phyloP scores from a whole-genome alignment of 768 basidiomycete genomes.

The Tylopilus plumbeoviolaceoides region DNA sequence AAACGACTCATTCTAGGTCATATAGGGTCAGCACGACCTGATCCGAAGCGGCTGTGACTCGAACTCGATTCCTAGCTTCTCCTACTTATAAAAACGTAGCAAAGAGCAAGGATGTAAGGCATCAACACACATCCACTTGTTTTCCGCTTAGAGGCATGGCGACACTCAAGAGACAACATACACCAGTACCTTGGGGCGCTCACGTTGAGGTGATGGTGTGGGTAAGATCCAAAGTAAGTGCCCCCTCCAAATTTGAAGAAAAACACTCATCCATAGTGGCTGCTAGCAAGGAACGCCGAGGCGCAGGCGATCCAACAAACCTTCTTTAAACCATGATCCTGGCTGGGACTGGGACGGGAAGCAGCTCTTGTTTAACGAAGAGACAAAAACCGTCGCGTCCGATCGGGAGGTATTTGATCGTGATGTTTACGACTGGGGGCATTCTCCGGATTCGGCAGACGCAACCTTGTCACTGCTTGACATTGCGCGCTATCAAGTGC shows the following conservation, averaged over 20 bases:
- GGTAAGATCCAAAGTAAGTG: slow-evolving; percentile 9
- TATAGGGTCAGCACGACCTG: background rate
- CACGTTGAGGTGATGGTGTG: slow-evolving; percentile 4
- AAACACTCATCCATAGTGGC: background rate
- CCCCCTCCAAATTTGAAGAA: background rate
- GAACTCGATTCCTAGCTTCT: background rate
- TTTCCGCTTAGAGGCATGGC: slow-evolving; percentile 7
- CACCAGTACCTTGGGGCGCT: slow-evolving; percentile 7
- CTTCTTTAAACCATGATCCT: slow-evolving; percentile 11
- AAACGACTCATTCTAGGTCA: slow-evolving; percentile 17
- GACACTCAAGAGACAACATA: slow-evolving; percentile 16
- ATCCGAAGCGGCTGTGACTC: slow-evolving; percentile 12
- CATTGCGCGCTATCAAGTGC: slow-evolving; percentile 1
- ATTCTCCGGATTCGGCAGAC: background rate
- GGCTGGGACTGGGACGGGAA: slow-evolving; percentile 26
- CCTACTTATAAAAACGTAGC: slow-evolving; percentile 13
- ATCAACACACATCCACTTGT: background rate
- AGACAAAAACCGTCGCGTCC: background rate
- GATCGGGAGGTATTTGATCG: background rate
- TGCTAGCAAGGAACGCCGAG: slow-evolving; percentile 15
- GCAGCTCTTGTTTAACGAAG: slow-evolving; percentile 5
- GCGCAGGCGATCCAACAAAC: slow-evolving; percentile 9
- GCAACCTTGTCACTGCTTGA: slow-evolving; percentile 8
- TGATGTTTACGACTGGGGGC: background rate
- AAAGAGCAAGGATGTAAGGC: background rate